Base-by-base conservation (phyloP, 2,329 filamentous ascomycete genomes). In the Calonectria henricotiae region DNA sequence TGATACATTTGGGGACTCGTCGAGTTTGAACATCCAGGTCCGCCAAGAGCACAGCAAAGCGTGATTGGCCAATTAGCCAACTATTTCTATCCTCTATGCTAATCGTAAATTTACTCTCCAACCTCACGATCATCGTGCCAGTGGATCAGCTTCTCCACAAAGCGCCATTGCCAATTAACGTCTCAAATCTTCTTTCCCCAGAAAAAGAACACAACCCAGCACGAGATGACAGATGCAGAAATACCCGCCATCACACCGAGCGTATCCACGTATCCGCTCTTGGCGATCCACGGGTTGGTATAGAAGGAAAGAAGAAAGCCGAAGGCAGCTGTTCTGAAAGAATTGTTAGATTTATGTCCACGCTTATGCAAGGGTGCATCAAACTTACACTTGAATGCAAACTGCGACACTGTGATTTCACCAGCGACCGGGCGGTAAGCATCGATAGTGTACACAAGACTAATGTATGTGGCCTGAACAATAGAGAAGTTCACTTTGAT, bases 251-350 rank as follows among this genome's bases (percentile, higher is more conserved):
- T 89, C 12, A 83, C 80, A 3, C 87, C 86, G 69, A 84, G 89
- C 1, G 87, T 84, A 27, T 81, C 79, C n/a, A 79, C 65, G 72
- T 89, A 89, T 1, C 87, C 88, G 1, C 76, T 76, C 71, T 84
- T 65, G 32, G 62, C 65, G 54, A 89, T 83, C 88, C 87, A 89
- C 0, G 86, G 83, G 73, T 89, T 89, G 9, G 86, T 89, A 76
- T 89, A 89, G 77, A 89, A 89, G 0, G 85, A 87, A 5, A 89
- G 80, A 2, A 89, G 79, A 75, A 89, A 89, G n/a, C 87, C 87
- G 75, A 89, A 89, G 23, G 84, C 78, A 82, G 84, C 70, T 72
- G 35, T 39, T 3, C 11, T 7, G 5, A 5, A 6, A 27, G 2
- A 44, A 27, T n/a, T 6, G 51, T 55, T 35, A 55, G 51, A n/a